Evolutionary conservation across 1,139 yeast genomes (phyloP), one percentile per base, ranked within the genome.

Genomic region (Trichomonascaceae sp.): DNA sequence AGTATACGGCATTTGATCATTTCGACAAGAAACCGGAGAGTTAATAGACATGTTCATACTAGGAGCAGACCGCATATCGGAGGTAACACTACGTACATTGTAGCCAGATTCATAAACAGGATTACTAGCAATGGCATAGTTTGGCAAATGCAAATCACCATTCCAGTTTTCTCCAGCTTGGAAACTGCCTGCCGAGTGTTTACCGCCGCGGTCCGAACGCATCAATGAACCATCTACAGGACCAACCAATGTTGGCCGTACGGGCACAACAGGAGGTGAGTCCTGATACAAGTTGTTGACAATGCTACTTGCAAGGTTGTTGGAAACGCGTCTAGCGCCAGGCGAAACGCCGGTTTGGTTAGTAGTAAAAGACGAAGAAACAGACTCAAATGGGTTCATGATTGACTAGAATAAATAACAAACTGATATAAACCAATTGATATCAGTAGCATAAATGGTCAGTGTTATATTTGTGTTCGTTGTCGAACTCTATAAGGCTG

Each of bases 201-300:
- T 32, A 36, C 41, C 41, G 41, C 41, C 41, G 41, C 41, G 41
- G 19, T 13, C 38, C 8, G 46, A 22, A 17, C 15, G 39, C 18
- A 24, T 12, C 19, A 13, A 15, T 13, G n/a, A 27, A 9, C 24
- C 43, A 18, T 46, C 19, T 30, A 19, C 39, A 19, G 45, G 57
- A 39, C 52, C 57, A 45, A 53, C 53, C 10, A 49, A 22, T 45
- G 49, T 36, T 1, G 20, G 51, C 5, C 19, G 17, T 13, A 53
- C 56, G n/a, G 43, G 43, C 3, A 44, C 27, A 13, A 53, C 56
- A 2, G 47, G 7, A 13, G 38, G 47, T 3, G 24, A 24, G 22
- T 49, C 41, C 19, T 30, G 46, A 17, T 49, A 49, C 15, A 49
- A 45, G n/a, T 49, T 49, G 45, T 49, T 27, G 46, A 49, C 51